Evolutionary conservation across 192 early-diverging fungal species (phyloP).

Genomic region (Dispira parvispora): DNA sequence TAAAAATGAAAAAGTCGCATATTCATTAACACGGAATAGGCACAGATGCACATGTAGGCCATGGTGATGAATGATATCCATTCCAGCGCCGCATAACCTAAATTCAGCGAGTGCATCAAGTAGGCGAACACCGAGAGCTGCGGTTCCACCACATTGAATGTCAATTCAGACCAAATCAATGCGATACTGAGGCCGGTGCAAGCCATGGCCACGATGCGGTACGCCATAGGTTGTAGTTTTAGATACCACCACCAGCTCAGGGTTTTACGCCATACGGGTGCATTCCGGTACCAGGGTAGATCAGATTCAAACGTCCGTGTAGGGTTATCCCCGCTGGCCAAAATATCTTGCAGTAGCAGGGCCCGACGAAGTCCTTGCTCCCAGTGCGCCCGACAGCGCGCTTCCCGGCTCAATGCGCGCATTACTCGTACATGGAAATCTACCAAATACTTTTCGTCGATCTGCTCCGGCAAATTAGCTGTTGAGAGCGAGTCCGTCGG

Average conservation of each 20-base stretch:
- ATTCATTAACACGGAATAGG: slow-evolving; percentile 82
- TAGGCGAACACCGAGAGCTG: slow-evolving; percentile 57
- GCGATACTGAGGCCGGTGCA: slow-evolving; percentile 42
- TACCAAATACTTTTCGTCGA: slow-evolving; percentile 48
- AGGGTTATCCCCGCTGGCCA: slow-evolving; percentile 43
- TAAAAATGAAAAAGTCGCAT: slow-evolving; percentile 80
- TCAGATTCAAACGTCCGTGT: slow-evolving; percentile 41
- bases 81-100: slow-evolving; percentile 48
- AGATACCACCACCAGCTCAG: slow-evolving; percentile 79
- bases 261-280: slow-evolving; percentile 19
- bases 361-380: slow-evolving; percentile 53
- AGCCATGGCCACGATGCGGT: slow-evolving; percentile 37
- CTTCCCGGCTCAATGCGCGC: slow-evolving; percentile 43
- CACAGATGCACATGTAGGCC: slow-evolving; percentile 82
- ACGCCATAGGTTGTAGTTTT: slow-evolving; percentile 42
- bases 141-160: slow-evolving; percentile 54
- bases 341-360: slow-evolving; percentile 68
- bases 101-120: slow-evolving; percentile 31
- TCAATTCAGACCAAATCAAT: slow-evolving; percentile 89
- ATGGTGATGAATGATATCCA: slow-evolving; percentile 55
- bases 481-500: too few species aligned
- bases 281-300: slow-evolving; percentile 29
- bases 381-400: slow-evolving; percentile 70
- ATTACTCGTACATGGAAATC: slow-evolving; percentile 54
- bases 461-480: slow-evolving; percentile 24